Evolutionary conservation across 2,329 filamentous ascomycete species (phyloP), one percentile per base, ranked within the genome.

Genomic region (Botrytis cinerea): DNA sequence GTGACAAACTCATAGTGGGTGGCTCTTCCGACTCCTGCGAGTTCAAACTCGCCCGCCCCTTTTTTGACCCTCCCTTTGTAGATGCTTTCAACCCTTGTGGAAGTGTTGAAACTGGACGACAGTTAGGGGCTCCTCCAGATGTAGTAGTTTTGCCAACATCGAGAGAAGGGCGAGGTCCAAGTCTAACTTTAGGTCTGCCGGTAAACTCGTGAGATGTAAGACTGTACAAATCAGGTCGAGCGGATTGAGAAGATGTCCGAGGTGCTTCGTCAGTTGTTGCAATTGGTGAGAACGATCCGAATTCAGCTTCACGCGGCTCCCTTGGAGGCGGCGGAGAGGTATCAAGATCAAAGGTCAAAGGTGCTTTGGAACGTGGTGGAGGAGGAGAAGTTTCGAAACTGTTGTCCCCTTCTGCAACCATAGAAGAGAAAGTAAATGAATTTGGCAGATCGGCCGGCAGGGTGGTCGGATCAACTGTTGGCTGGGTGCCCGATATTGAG

Each of bases 141-240:
- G 91, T 85, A 63, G 88, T 87, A 64, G 74, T 90, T 88, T 78
- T 87, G 86, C 73, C 89, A 86, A 87, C 84, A 75, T 94, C 91
- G 60, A 90, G 81, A 4, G 94, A 95, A 40, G 94, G 94, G 63
- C 95, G 89, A 16, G 96, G 95, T 1, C 91, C 96, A 61, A 97
- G 88, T 83, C 97, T 98, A 73, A 97, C 91, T 81, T 97, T 98
- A 61, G 91, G 92, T 79, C 93, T 94, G 78, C 85, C 84, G 77
- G 86, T 86, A 32, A 75, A 59, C 45, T 82, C 81, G 76, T 88
- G 87, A 20, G 85, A 83, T 38, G 83, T 81, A 74, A 85, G 85
- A 76, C 82, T 84, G 79, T 86, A 86, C 48, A 86, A 78, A 18
- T 90, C 88, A 9, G 84, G 82, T 62, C 86, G 84, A 38, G 84